phyloP scores from a whole-genome alignment of 441 rosid genomes.

The Arabidopsis lyrata region DNA sequence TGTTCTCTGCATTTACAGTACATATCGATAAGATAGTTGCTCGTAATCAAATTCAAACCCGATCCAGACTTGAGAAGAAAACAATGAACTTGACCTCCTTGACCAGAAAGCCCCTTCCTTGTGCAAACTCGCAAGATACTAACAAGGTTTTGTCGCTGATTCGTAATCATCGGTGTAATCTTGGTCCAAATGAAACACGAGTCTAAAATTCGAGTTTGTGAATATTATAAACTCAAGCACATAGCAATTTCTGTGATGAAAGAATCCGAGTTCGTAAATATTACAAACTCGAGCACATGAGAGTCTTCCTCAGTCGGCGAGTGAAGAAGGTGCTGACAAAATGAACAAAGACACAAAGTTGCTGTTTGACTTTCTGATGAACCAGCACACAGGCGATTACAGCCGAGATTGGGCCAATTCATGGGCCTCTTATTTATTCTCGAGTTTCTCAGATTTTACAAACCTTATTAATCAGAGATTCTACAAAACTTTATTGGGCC shows the following conservation, averaged over 20 bases:
- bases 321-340: not conserved
- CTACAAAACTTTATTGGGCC: too few species aligned
- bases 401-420: not conserved
- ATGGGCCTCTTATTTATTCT: conserved; percentile 8
- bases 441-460: not conserved
- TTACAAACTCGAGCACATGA: not conserved
- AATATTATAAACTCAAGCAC: not conserved
- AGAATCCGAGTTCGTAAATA: not conserved
- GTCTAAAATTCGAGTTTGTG: not conserved
- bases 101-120: conserved; percentile 55
- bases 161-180: conserved; percentile 36
- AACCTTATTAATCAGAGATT: too few species aligned
- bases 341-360: not conserved
- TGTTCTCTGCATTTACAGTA: conserved; percentile 70
- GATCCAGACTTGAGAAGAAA: conserved; percentile 56
- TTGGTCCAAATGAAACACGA: conserved; percentile 9
- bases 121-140: conserved; percentile 64
- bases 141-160: conserved; percentile 66
- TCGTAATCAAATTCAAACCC: conserved; percentile 55
- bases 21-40: conserved; percentile 71
- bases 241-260: not conserved
- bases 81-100: conserved; percentile 75
- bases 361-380: not conserved
- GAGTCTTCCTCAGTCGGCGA: not conserved
- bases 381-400: not conserved